Conservation (phyloP, 2,329 filamentous ascomycete genomes). For the Curvularia spicifera region DNA sequence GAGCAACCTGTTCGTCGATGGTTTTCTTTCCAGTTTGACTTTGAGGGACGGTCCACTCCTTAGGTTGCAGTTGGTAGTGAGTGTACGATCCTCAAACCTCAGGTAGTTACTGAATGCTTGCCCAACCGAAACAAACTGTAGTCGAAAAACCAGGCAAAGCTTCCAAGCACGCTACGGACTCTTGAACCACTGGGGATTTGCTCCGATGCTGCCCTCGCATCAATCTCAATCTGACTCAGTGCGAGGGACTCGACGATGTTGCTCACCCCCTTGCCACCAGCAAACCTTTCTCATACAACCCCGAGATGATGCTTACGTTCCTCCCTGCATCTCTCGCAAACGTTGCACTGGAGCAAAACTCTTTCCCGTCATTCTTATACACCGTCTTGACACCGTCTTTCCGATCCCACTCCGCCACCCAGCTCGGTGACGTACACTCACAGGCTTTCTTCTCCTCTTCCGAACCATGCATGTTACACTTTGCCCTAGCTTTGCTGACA, state of each 20-base stretch:
- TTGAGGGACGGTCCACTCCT: neutral
- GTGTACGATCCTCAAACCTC: neutral
- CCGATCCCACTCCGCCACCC: constrained; percentile 51
- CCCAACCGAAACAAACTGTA: neutral
- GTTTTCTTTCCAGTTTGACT: neutral
- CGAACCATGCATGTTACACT: constrained; percentile 24
- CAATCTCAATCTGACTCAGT: neutral
- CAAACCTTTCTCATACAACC: constrained; percentile 52
- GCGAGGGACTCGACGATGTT: neutral
- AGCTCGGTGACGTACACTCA: constrained; percentile 42
- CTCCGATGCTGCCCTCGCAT: too few relatives aligned
- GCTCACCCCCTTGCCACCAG: constrained; percentile 44
- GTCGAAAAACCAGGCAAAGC: neutral
- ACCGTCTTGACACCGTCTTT: constrained; percentile 43
- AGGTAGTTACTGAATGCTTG: neutral
- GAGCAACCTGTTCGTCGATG: neutral
- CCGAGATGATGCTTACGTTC: constrained; percentile 47
- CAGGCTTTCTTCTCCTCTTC: constrained; percentile 33
- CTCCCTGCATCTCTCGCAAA: constrained; percentile 48
- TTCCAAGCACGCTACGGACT: neutral
- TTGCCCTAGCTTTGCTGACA: constrained; percentile 29
- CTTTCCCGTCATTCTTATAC: constrained; percentile 42
- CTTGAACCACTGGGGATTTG: neutral
- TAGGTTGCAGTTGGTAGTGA: neutral
- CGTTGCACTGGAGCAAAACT: constrained; percentile 47